phyloP scores from a whole-genome alignment of 2,329 filamentous ascomycete genomes.

The Fusarium pseudograminearum region DNA sequence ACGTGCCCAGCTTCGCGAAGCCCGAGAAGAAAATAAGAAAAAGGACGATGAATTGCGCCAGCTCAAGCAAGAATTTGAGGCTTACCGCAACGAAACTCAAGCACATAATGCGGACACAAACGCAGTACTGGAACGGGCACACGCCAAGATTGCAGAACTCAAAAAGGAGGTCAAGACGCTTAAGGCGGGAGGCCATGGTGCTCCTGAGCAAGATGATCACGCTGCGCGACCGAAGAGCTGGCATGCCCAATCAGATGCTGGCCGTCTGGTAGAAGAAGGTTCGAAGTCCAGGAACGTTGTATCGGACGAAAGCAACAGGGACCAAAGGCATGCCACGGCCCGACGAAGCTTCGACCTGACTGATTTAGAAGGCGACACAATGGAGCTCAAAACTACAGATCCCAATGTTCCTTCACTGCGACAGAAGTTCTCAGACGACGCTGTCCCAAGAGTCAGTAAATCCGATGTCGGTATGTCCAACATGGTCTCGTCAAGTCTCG shows the following conservation, averaged over 20 bases:
- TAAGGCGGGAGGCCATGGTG: conserved; percentile 49
- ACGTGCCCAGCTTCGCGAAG: conserved; percentile 57
- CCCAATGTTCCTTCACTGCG: conserved; percentile 48
- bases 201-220: conserved; percentile 18
- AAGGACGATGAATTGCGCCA: conserved; percentile 64
- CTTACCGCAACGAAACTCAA: conserved; percentile 66
- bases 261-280: conserved; percentile 24
- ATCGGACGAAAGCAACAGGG: background rate
- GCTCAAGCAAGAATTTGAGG: conserved; percentile 65
- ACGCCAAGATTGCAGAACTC: conserved; percentile 67
- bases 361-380: conserved; percentile 33
- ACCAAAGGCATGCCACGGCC: conserved; percentile 19
- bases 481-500: conserved; percentile 30
- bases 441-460: conserved; percentile 25
- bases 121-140: conserved; percentile 66
- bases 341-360: conserved; percentile 49
- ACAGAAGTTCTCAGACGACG: conserved; percentile 53
- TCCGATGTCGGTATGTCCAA: conserved; percentile 31
- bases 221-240: conserved; percentile 48
- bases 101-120: conserved; percentile 66
- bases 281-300: background rate
- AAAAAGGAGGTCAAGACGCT: conserved; percentile 65
- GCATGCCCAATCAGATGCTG: conserved; percentile 45
- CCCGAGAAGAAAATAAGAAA: conserved; percentile 58
- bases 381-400: conserved; percentile 34